Conservation (phyloP, 192 early-diverging fungal species). For the Backusella westeae region DNA sequence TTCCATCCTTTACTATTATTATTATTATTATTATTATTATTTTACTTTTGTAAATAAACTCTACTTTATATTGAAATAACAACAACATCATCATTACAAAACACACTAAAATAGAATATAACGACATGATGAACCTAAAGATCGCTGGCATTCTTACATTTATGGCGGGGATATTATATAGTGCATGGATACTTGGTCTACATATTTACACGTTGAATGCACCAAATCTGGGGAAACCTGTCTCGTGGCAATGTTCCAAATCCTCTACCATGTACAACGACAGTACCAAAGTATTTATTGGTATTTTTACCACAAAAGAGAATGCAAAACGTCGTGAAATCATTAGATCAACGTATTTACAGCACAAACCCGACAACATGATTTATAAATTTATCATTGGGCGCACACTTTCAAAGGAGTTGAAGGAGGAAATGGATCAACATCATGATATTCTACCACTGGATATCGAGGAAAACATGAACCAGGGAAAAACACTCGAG, state of each 20-base stretch:
- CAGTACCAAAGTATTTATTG: constrained; percentile 23
- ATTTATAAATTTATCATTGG: constrained; percentile 35
- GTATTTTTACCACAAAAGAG: constrained; percentile 28
- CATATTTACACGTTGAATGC: constrained; percentile 3
- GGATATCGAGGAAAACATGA: constrained; percentile 38
- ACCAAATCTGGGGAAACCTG: constrained; percentile 26
- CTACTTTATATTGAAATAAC: background rate
- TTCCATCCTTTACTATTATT: background rate
- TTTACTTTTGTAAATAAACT: background rate
- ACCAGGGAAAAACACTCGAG: constrained; percentile 34
- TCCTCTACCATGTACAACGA: background rate
- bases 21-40: background rate
- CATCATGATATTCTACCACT: constrained; percentile 33
- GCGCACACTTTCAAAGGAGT: background rate
- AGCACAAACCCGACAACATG: constrained; percentile 21
- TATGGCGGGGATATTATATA: background rate
- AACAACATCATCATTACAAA: background rate
- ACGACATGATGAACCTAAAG: background rate
- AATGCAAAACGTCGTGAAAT: constrained; percentile 21
- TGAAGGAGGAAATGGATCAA: constrained; percentile 15
- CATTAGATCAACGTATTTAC: constrained; percentile 27
- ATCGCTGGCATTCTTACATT: background rate
- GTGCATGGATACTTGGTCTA: background rate
- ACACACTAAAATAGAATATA: background rate
- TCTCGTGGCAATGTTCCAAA: constrained; percentile 15